These are phyloP conservation scores for Rhizophagus sp. DNA, from an alignment of 192 early-diverging fungal species.

Conservation along the genomic window DNA sequence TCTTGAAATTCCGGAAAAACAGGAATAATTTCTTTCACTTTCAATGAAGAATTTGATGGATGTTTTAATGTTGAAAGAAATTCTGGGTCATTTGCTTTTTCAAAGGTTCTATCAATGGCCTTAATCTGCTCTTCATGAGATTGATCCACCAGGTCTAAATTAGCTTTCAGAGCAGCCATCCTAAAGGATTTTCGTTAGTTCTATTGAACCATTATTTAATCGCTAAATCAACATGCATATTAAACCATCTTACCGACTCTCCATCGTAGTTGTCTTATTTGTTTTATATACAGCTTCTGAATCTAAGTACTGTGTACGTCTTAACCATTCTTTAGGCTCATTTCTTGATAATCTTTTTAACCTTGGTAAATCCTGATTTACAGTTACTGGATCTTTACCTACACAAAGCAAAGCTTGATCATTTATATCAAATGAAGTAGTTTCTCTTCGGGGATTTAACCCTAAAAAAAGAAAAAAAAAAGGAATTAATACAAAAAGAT, in stretches of 20 bases:
- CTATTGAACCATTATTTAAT: neutral
- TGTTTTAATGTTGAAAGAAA: conserved; percentile 11
- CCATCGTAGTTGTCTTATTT: neutral
- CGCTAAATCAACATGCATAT: neutral
- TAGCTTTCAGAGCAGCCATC: neutral
- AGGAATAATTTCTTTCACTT: neutral
- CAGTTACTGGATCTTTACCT: neutral
- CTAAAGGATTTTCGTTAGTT: neutral
- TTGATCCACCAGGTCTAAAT: neutral
- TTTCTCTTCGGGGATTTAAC: neutral
- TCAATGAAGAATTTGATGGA: neutral
- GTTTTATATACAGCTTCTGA: neutral
- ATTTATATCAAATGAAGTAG: conserved; percentile 2
- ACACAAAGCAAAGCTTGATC: neutral
- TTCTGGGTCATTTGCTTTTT: conserved; percentile 13
- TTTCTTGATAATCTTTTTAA: conserved; percentile 1
- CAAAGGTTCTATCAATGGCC: conserved; percentile 4
- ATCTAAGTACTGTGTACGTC: conserved; percentile 14
- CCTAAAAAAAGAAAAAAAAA: neutral
- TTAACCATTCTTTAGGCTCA: conserved; percentile 11
- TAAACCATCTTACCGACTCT: conserved; percentile 7
- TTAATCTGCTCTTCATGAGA: conserved; percentile 5
- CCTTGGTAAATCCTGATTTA: neutral
- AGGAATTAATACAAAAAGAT: neutral
- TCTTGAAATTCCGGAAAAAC: conserved; percentile 16